Percentiles rank a stretch among this genome's conserved stretches.
phyloP scores from a whole-genome alignment of 2,329 filamentous ascomycete genomes.

The Tolypocladium tropicale region DNA sequence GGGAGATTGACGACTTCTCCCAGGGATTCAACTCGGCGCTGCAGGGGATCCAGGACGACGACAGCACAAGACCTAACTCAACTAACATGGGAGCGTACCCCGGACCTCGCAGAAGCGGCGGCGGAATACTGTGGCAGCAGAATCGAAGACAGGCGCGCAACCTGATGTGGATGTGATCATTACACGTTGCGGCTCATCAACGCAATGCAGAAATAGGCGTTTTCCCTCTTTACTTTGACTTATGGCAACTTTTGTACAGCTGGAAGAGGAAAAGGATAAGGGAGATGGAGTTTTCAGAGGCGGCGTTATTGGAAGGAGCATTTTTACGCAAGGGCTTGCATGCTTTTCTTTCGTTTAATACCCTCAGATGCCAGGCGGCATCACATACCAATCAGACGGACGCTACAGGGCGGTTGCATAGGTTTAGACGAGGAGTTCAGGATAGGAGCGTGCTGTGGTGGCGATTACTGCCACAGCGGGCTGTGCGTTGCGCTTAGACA shows the following conservation, averaged over 20 bases:
- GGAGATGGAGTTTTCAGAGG: not conserved
- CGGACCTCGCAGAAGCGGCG: slow-evolving; percentile 16
- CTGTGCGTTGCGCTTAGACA: not conserved
- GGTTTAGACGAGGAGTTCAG: not conserved
- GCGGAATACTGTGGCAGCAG: slow-evolving; percentile 43
- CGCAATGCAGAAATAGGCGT: not conserved
- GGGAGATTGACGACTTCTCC: slow-evolving; percentile 33
- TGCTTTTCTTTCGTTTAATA: not conserved
- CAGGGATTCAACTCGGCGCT: slow-evolving; percentile 31
- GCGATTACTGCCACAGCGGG: not conserved
- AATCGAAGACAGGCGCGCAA: slow-evolving; percentile 38
- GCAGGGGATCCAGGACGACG: slow-evolving; percentile 22
- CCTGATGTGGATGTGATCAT: slow-evolving; percentile 33
- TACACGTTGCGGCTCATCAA: not conserved
- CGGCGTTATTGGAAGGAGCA: not conserved
- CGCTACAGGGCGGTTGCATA: not conserved
- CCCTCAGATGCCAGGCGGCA: not conserved
- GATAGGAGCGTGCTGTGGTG: not conserved
- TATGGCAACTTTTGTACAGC: not conserved
- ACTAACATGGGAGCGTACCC: slow-evolving; percentile 11
- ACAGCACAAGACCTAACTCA: slow-evolving; percentile 8
- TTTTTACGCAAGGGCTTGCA: not conserved
- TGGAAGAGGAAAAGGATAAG: not conserved
- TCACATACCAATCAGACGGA: not conserved
- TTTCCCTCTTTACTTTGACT: not conserved